phyloP scores from a whole-genome alignment of 306 rosid species.

The Cucumis hystrix region DNA sequence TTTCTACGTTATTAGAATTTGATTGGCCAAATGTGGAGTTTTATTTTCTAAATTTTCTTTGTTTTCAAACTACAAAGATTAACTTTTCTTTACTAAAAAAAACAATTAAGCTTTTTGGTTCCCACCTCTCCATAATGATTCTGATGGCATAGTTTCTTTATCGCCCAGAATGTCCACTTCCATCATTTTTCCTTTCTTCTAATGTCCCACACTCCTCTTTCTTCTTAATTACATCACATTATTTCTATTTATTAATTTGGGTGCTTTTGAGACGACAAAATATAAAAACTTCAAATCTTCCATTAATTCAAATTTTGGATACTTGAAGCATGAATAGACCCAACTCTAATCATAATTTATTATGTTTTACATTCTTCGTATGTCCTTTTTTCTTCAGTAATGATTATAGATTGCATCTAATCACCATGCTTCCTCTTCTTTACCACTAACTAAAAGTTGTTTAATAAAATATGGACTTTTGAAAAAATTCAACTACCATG shows the following conservation, averaged over 20 bases:
- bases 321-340: not conserved
- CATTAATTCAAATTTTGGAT: not conserved
- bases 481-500: too few species aligned
- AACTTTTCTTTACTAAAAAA: not conserved
- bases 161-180: not conserved
- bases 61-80: not conserved
- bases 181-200: not conserved
- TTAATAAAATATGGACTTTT: too few species aligned
- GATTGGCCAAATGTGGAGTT: not conserved
- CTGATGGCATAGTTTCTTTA: not conserved
- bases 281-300: not conserved
- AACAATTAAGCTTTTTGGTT: not conserved
- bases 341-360: too few species aligned
- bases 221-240: not conserved
- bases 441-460: too few species aligned
- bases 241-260: not conserved
- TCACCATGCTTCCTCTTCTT: too few species aligned
- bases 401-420: too few species aligned
- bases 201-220: not conserved
- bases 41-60: not conserved
- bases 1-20: not conserved
- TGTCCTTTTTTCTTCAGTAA: too few species aligned
- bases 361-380: too few species aligned
- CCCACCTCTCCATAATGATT: not conserved
- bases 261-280: not conserved